phyloP scores from a whole-genome alignment of 805 yeast species.

The Torulaspora gathmanii region DNA sequence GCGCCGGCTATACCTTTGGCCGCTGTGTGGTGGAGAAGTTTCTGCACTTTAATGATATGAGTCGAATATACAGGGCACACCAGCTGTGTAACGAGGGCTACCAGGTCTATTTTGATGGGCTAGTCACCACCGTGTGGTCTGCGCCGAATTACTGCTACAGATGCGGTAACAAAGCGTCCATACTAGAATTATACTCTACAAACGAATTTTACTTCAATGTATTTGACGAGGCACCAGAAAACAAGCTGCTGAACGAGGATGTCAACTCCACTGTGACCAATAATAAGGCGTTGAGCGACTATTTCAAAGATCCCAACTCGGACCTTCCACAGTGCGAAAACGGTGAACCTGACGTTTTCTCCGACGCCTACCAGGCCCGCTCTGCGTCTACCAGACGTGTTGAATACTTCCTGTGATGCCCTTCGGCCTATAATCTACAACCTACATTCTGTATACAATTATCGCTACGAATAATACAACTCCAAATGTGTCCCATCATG shows the following conservation, averaged over 20 bases:
- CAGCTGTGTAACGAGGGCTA: conserved; percentile 96
- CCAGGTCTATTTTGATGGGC: conserved; percentile 84
- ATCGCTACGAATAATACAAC: conserved; percentile 57
- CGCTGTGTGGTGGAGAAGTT: conserved; percentile 84
- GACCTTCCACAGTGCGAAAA: conserved; percentile 10
- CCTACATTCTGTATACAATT: conserved; percentile 15
- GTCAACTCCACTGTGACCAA: conserved; percentile 14
- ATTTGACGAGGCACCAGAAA: conserved; percentile 96
- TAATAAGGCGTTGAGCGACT: conserved; percentile 18
- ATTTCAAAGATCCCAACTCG: conserved; percentile 18
- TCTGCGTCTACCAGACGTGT: conserved; percentile 34
- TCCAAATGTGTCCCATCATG: conserved; percentile 87
- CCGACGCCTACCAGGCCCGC: conserved; percentile 35
- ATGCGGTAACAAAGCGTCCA: conserved; percentile 96
- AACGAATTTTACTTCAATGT: conserved; percentile 78
- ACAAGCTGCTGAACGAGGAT: conserved; percentile 43
- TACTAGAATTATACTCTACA: conserved; percentile 74
- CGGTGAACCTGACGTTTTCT: conserved; percentile 27
- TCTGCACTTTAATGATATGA: conserved; percentile 68
- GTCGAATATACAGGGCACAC: conserved; percentile 86
- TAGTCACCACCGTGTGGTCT: conserved; percentile 94
- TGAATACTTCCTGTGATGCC: conserved; percentile 31
- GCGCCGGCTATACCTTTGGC: conserved; percentile 98
- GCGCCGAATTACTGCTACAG: conserved; percentile 98
- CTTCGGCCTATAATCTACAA: neutral